Evolutionary conservation across 305 asterid genomes (phyloP), one percentile per base, ranked within the genome.

Genomic region (Fraxinus platypoda): DNA sequence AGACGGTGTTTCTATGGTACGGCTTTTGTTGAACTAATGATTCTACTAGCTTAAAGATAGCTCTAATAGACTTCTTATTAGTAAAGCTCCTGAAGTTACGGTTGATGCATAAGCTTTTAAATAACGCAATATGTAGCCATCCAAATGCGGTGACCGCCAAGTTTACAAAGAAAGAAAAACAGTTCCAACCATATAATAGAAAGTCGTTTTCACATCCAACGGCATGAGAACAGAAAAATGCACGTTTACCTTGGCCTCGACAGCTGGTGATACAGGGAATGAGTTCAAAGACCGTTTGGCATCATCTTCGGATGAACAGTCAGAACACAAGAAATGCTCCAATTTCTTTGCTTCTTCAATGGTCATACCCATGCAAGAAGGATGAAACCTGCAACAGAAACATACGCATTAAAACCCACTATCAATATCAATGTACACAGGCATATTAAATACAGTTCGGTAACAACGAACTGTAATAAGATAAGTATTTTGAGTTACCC

Each of bases 331-430:
- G 88, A 93, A 94, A 76, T 87, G 92, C 28, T 93, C 95, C 87
- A 94, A 85, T 81, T 89, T 92, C 88, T 93, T 94, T 70, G 95
- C 95, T 81, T 91, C 97, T 85, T 93, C 97, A 80, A 94, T 93
- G 83, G 88, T 78, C 97, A 91, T 91, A 30, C 97, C 94, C 97
- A 94, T 93, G 84, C 98, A 93, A 81, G 90, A 88, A 84, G 97
- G 98, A 86, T 94, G 98, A 81, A 94, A 93, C 98, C 97, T 94
- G 86, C 86, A 87, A 84, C 66, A 34, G 68, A 68, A 77, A 81
- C 9, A 86, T 73, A 57, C 2, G 6, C 73, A 84, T 75, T 75
- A 76, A 87, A 31, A 71, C 33, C 70, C n/a, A 73, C 70, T 13
- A 19, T 43, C 33, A 37, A n/a, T 25, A 79, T 33, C 26, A 46